phyloP scores from a whole-genome alignment of 345 rosid genomes.

The Eutrema heterophyllum region DNA sequence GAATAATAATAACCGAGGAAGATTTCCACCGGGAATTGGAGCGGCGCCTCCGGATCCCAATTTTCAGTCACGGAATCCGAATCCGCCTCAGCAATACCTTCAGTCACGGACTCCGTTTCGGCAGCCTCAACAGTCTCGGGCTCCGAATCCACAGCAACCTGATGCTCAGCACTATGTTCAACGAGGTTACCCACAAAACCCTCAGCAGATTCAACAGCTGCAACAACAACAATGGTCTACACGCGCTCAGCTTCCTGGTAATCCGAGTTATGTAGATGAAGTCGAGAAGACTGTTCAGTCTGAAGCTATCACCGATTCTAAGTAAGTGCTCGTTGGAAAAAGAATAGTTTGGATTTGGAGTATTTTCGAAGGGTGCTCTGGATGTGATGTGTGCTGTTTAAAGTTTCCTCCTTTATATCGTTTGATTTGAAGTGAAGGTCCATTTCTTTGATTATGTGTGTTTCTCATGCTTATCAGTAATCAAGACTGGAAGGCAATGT shows the following conservation, averaged over 20 bases:
- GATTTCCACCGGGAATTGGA: slow-evolving; percentile 72
- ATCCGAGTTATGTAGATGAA: slow-evolving; percentile 42
- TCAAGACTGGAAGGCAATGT: slow-evolving; percentile 86
- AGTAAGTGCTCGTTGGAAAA: slow-evolving; percentile 30
- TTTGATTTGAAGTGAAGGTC: neutral
- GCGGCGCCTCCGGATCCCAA: slow-evolving; percentile 47
- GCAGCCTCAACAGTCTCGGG: slow-evolving; percentile 27
- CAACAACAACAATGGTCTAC: slow-evolving; percentile 47
- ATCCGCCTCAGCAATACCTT: slow-evolving; percentile 25
- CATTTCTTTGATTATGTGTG: neutral
- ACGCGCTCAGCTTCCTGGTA: slow-evolving; percentile 40
- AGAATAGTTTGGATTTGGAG: neutral
- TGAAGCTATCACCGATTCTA: slow-evolving; percentile 65
- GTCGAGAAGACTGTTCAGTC: slow-evolving; percentile 95
- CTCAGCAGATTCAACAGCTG: slow-evolving; percentile 29
- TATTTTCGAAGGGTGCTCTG: neutral
- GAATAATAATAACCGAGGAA: slow-evolving; percentile 53
- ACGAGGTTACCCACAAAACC: slow-evolving; percentile 23
- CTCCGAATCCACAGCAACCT: neutral
- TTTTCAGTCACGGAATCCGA: slow-evolving; percentile 38
- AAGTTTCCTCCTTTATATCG: neutral
- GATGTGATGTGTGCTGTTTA: neutral
- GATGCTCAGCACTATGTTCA: slow-evolving; percentile 26
- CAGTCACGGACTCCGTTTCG: slow-evolving; percentile 36
- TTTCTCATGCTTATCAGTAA: slow-evolving; percentile 37